Conservation (phyloP, 2,329 filamentous ascomycete species). For the Exophiala alcalophila region DNA sequence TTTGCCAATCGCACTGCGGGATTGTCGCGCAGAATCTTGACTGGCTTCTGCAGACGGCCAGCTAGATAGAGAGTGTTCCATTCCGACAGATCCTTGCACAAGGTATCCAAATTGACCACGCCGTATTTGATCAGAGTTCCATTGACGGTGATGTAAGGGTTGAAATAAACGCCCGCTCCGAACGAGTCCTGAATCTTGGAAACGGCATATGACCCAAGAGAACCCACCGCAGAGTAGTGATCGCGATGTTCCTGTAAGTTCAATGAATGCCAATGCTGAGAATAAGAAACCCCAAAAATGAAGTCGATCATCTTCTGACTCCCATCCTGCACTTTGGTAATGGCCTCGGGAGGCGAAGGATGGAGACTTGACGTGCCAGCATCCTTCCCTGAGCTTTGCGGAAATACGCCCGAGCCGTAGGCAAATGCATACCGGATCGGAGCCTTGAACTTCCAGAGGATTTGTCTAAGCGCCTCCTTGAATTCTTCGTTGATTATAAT, state of each 20-base stretch:
- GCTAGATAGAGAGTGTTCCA: constrained; percentile 98
- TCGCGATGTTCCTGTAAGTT: constrained; percentile 85
- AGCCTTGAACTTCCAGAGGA: constrained; percentile 86
- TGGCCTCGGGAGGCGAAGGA: constrained; percentile 74
- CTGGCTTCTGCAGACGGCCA: constrained; percentile 91
- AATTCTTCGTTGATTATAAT: constrained; percentile 95
- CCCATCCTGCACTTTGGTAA: constrained; percentile 80
- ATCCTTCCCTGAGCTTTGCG: constrained; percentile 56
- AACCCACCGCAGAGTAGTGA: constrained; percentile 85
- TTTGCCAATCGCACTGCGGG: constrained; percentile 89
- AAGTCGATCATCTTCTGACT: constrained; percentile 97
- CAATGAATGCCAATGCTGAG: constrained; percentile 93
- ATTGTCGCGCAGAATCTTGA: constrained; percentile 95
- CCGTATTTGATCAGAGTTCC: constrained; percentile 97
- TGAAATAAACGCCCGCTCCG: constrained; percentile 96
- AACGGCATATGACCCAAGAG: constrained; percentile 78
- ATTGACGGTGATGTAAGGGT: constrained; percentile 90
- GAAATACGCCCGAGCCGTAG: constrained; percentile 94
- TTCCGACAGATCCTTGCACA: constrained; percentile 78
- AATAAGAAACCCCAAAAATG: constrained; percentile 91
- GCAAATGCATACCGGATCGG: constrained; percentile 96
- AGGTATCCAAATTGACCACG: constrained; percentile 87
- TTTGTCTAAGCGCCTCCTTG: constrained; percentile 81
- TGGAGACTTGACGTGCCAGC: constrained; percentile 62
- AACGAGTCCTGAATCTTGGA: constrained; percentile 80